Conservation (phyloP, 768 basidiomycete species). For the Suillus brevipes region DNA sequence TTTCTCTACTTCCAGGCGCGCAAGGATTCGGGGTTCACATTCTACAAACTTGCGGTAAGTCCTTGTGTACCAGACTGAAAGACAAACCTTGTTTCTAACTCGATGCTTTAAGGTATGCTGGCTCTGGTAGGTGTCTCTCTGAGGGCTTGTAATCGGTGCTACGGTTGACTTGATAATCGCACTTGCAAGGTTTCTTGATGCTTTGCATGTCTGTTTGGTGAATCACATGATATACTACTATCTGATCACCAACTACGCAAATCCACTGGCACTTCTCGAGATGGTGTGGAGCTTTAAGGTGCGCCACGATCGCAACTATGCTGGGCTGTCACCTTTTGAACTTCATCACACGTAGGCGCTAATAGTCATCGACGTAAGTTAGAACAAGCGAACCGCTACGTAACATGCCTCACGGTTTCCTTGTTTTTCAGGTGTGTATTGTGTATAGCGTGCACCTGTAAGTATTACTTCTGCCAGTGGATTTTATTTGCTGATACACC, state of each 20-base stretch:
- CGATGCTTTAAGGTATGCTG: conserved; percentile 37
- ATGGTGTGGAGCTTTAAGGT: conserved; percentile 50
- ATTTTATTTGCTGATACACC: neutral
- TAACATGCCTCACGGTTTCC: neutral
- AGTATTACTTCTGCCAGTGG: neutral
- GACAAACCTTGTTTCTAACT: neutral
- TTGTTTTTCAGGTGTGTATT: neutral
- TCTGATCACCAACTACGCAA: conserved; percentile 54
- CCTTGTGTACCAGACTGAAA: neutral
- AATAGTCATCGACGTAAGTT: neutral
- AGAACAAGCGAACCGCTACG: neutral
- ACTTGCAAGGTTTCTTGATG: conserved; percentile 49
- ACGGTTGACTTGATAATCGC: conserved; percentile 10
- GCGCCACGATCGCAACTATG: neutral
- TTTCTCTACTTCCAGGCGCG: conserved; percentile 48
- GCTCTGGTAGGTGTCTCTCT: conserved; percentile 26
- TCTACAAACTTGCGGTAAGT: conserved; percentile 41
- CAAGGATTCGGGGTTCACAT: conserved; percentile 31
- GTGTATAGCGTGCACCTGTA: neutral
- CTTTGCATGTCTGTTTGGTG: conserved; percentile 53
- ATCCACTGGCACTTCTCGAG: conserved; percentile 41
- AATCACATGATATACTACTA: conserved; percentile 60
- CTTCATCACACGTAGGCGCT: neutral
- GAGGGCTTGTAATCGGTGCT: conserved; percentile 16
- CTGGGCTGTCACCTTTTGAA: neutral